phyloP scores from a whole-genome alignment of 2,329 filamentous ascomycete genomes.

The Claviceps sp. region DNA sequence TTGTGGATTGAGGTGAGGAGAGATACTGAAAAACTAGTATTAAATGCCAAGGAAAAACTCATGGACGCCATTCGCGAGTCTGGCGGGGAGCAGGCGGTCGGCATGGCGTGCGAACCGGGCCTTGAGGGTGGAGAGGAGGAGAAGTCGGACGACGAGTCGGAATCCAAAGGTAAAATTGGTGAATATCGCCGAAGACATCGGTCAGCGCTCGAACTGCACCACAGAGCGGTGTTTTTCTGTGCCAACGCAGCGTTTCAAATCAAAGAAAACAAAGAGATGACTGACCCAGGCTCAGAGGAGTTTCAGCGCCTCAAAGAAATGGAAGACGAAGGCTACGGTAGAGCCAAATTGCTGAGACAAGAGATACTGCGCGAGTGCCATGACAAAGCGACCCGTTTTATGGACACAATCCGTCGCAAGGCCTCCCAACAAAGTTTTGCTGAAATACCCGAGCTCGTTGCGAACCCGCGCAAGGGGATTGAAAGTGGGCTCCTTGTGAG shows the following conservation, averaged over 20 bases:
- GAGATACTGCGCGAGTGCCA: conserved; percentile 55
- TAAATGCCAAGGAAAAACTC: conserved; percentile 51
- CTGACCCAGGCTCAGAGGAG: conserved; percentile 50
- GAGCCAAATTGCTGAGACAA: conserved; percentile 61
- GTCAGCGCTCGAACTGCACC: conserved; percentile 62
- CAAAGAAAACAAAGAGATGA: conserved; percentile 54
- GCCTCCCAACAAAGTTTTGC: conserved; percentile 42
- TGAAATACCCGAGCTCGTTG: conserved; percentile 42
- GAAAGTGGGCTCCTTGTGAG: conserved; percentile 57
- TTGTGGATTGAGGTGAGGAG: conserved; percentile 51
- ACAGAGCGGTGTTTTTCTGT: conserved; percentile 72
- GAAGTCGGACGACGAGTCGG: conserved; percentile 19
- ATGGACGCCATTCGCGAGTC: conserved; percentile 30
- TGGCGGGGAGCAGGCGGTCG: conserved; percentile 3
- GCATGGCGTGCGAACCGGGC: conserved; percentile 2
- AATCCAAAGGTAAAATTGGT: conserved; percentile 30
- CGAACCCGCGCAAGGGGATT: conserved; percentile 49
- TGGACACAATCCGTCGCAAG: conserved; percentile 46
- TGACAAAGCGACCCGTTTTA: conserved; percentile 30
- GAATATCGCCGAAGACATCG: conserved; percentile 53
- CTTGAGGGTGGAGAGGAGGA: background rate
- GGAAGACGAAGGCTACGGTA: conserved; percentile 63
- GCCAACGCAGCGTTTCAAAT: conserved; percentile 77
- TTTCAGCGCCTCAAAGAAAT: conserved; percentile 52
- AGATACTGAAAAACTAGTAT: conserved; percentile 39